Evolutionary conservation across 306 rosid species (phyloP).

Genomic region (Citrullus amarus): DNA sequence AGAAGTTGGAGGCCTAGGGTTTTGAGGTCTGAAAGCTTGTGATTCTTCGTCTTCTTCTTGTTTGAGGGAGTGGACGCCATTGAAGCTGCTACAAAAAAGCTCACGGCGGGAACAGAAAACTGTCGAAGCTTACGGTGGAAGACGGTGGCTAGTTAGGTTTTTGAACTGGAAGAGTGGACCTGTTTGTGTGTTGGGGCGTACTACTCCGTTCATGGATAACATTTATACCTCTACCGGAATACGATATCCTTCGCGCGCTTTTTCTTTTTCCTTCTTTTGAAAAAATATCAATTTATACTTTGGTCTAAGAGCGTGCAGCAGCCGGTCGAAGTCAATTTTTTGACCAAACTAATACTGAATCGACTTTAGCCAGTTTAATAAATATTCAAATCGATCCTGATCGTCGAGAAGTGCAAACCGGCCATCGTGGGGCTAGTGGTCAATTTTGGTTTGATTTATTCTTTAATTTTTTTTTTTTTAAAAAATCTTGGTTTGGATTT

Average conservation of each 20-base stretch:
- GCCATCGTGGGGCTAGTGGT: too few relatives aligned
- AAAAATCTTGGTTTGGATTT: too few relatives aligned
- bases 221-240: not conserved
- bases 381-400: too few relatives aligned
- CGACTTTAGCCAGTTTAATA: too few relatives aligned
- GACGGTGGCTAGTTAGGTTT: not conserved
- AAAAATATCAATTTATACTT: too few relatives aligned
- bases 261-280: too few relatives aligned
- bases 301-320: too few relatives aligned
- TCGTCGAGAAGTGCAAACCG: too few relatives aligned
- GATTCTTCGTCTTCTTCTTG: constrained; percentile 19
- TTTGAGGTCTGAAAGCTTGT: constrained; percentile 44
- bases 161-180: not conserved
- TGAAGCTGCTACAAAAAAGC: not conserved
- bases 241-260: not conserved
- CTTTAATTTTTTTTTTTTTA: too few relatives aligned
- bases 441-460: too few relatives aligned
- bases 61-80: constrained; percentile 33
- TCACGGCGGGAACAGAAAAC: not conserved
- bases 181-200: not conserved
- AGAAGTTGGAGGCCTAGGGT: constrained; percentile 70
- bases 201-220: not conserved
- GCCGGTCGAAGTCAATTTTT: too few relatives aligned
- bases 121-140: constrained; percentile 11
- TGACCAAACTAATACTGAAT: too few relatives aligned